Base-by-base conservation (phyloP, 169 alveolate genomes). In the Plasmodium chabaudi region DNA sequence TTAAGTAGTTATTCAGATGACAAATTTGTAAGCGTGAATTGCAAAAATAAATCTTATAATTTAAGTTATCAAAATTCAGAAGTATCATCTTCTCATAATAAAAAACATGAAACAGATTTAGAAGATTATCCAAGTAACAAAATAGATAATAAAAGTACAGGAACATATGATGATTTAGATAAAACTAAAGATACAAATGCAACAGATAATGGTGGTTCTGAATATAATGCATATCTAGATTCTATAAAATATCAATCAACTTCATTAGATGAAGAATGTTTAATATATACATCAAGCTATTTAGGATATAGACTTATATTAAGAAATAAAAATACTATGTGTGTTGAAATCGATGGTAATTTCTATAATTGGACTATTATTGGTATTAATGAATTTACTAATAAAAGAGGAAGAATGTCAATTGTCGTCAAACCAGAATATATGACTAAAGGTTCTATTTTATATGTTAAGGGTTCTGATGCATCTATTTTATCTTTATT, bases 391-490 rank as follows among this genome's bases (percentile, higher is more conserved):
- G 91, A 86, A 27, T 86, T 70, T 47, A 86, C 91, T 4, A 86
- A 86, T 72, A 68, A 49, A 63, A 68, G 91, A 21, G 91, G 91
- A n/a, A 46, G 87, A 42, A 86, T 86, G 91, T 86, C 91, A 9
- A 47, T 86, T 55, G 87, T 86, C 15, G 91, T 86, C 13, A 86
- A 86, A 65, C 91, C 91, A 2, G 91, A 86, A 53, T 46, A 44
- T 49, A 86, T 86, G 91, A 19, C 19, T 34, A 25, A 68, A 1
- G 91, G 91, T 1, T 86, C 91, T 39, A 61, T 86, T 57, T 56
- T 86, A 34, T 86, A 86, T 47, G 87, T 86, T 12, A 86, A 86
- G 60, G 91, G 91, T 69, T 86, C 91, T 25, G 91, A 86, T 56
- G 39, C 91, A 2, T 86, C 91, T 39, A 60, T 86, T 51, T 56